Base-by-base conservation (phyloP, 805 yeast species). In the Saturnispora diversa region DNA sequence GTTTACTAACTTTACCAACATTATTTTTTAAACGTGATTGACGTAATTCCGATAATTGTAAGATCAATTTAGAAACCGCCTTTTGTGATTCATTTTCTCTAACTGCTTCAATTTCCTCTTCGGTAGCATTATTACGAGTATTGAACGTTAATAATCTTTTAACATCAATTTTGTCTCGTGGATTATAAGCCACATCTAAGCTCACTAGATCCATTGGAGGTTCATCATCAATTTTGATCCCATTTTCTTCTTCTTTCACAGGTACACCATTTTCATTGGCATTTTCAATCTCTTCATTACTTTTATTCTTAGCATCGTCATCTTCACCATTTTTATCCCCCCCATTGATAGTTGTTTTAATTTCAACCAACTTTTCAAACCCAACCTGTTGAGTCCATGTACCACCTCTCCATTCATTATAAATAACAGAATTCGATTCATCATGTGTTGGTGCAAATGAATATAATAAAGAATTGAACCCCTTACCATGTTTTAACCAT, bases 371-470 rank as follows among this genome's bases (percentile, higher is more conserved):
- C 24, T 66, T 61, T 35, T 60, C 62, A 40, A 67, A 68, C 1
- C 80, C 80, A 31, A 68, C 59, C 49, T 69, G 75, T 44, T 73
- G 76, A 23, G 72, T 54, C 79, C 80, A 74, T 5, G 69, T 62
- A 17, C 68, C 55, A 3, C 76, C 73, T 49, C 72, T 68, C 51
- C 71, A 66, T 16, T 68, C 67, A 12, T 71, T 68, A 21, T 74
- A 68, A 10, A 79, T 56, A 2, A 77, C 72, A 6, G 77, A 66
- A 15, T 70, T 71, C 27, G 70, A 68, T 48, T 80, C 81, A 54
- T 80, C 86, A 31, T 68, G 61, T 9, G 70, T 56, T 4, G 92
- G 92, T 0, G 85, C 84, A 66, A 80, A 82, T 11, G 75, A 66
- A 35, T 69, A 63, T 22, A 63, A 57, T 6, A 44, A 21, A n/a